Percentiles rank a stretch among this genome's conserved stretches.
phyloP scores from a whole-genome alignment of 208 protist species.

The Trypanosomatidae sp. region DNA sequence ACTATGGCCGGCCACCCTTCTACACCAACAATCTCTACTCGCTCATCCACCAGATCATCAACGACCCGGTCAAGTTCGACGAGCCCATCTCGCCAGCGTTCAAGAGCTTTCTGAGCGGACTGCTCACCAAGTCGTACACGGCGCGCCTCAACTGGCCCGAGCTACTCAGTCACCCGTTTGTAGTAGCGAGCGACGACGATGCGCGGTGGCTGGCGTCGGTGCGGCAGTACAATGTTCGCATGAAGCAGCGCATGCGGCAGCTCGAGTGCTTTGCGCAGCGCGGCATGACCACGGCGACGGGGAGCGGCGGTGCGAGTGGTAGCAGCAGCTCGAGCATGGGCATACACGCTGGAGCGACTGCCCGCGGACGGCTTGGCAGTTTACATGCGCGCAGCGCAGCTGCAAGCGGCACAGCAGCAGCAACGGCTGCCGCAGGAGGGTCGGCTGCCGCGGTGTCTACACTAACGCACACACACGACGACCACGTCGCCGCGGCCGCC shows the following conservation, averaged over 20 bases:
- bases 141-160: slow-evolving; percentile 90
- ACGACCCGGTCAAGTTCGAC: slow-evolving; percentile 83
- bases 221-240: slow-evolving; percentile 49
- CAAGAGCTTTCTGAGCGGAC: slow-evolving; percentile 86
- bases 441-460: too few species aligned
- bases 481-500: too few species aligned
- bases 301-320: too few species aligned
- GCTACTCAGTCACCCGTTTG: slow-evolving; percentile 81
- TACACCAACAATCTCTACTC: slow-evolving; percentile 94
- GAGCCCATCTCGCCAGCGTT: slow-evolving; percentile 81
- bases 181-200: slow-evolving; percentile 59
- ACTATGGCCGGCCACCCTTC: slow-evolving; percentile 93
- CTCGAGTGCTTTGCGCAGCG: slow-evolving; percentile 59
- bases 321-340: too few species aligned
- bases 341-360: too few species aligned
- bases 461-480: too few species aligned
- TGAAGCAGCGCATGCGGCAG: slow-evolving; percentile 69
- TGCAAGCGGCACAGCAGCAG: too few species aligned
- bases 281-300: too few species aligned
- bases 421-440: too few species aligned
- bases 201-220: slow-evolving; percentile 42
- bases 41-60: slow-evolving; percentile 93
- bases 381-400: too few species aligned
- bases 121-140: slow-evolving; percentile 89
- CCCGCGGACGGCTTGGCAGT: too few species aligned